A percentile compares a stretch with the other conserved stretches of the same genome.
phyloP scores from a whole-genome alignment of 2,329 filamentous ascomycete species.

The Colletotrichum brevisporum region DNA sequence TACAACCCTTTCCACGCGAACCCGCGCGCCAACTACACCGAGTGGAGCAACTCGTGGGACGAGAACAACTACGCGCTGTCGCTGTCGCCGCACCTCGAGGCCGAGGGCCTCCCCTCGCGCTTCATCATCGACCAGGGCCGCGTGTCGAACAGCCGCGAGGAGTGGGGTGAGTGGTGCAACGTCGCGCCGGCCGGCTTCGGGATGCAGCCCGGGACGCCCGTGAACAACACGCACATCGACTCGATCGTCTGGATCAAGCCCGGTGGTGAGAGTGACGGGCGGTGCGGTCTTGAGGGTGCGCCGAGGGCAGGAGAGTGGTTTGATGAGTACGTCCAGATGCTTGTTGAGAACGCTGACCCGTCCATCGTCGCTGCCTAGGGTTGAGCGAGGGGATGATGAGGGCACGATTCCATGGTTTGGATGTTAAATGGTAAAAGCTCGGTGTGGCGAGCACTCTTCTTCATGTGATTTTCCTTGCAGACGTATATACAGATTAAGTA shows the following conservation, averaged over 20 bases:
- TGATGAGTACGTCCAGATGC: slow-evolving; percentile 56
- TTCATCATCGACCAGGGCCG: slow-evolving; percentile 63
- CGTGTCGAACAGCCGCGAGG: slow-evolving; percentile 53
- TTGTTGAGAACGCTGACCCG: slow-evolving; percentile 56
- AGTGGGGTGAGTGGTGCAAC: slow-evolving; percentile 63
- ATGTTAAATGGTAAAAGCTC: no score
- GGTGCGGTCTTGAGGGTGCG: slow-evolving; percentile 54
- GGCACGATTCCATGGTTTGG: neutral
- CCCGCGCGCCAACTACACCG: slow-evolving; percentile 56
- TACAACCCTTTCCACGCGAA: slow-evolving; percentile 55
- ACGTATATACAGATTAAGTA: slow-evolving; percentile 5
- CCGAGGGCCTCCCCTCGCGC: slow-evolving; percentile 55
- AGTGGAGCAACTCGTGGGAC: slow-evolving; percentile 56
- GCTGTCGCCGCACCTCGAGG: slow-evolving; percentile 54
- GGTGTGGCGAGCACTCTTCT: neutral
- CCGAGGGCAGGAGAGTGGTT: slow-evolving; percentile 58
- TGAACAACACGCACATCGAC: slow-evolving; percentile 55
- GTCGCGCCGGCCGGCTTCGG: slow-evolving; percentile 57
- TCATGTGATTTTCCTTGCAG: neutral
- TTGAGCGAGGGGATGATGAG: neutral
- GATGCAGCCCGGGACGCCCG: slow-evolving; percentile 50
- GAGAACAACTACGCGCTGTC: slow-evolving; percentile 57
- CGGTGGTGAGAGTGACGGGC: slow-evolving; percentile 59
- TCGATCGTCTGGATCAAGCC: slow-evolving; percentile 62
- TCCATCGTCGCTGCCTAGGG: slow-evolving; percentile 18